phyloP scores from a whole-genome alignment of 108 stramenopile species.

The Tribonema minus region DNA sequence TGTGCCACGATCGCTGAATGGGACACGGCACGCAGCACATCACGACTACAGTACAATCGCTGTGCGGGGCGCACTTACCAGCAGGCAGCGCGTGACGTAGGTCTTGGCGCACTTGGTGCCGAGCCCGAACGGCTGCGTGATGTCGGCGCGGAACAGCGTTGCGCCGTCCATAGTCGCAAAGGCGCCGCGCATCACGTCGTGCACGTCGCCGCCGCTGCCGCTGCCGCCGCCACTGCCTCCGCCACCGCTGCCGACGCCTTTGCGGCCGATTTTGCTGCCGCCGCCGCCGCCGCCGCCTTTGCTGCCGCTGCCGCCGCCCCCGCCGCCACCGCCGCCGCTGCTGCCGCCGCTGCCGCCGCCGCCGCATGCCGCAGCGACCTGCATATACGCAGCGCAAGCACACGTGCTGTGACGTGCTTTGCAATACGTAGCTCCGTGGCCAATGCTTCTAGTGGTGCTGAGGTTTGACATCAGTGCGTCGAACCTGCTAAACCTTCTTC shows the following conservation, averaged over 20 bases:
- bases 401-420: neutral
- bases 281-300: neutral
- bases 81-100: slow-evolving; percentile 48
- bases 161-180: slow-evolving; percentile 38
- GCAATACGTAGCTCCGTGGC: neutral
- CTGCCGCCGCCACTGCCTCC: neutral
- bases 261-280: neutral
- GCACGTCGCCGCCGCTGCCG: slow-evolving; percentile 6
- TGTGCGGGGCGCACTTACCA: too few species aligned
- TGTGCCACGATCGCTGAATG: too few species aligned
- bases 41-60: too few species aligned
- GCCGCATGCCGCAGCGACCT: neutral
- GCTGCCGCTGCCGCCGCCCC: neutral
- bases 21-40: too few species aligned
- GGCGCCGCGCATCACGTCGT: slow-evolving; percentile 20
- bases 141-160: slow-evolving; percentile 34
- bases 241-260: neutral
- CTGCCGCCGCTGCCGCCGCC: neutral
- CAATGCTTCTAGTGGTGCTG: neutral
- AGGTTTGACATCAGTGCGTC: neutral
- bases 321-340: neutral
- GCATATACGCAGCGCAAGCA: neutral
- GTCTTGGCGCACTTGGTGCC: slow-evolving; percentile 44
- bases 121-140: slow-evolving; percentile 52
- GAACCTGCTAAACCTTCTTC: neutral